Conservation (phyloP, 1,139 yeast genomes). For the Zhuliangozyma parablackwelliae region DNA sequence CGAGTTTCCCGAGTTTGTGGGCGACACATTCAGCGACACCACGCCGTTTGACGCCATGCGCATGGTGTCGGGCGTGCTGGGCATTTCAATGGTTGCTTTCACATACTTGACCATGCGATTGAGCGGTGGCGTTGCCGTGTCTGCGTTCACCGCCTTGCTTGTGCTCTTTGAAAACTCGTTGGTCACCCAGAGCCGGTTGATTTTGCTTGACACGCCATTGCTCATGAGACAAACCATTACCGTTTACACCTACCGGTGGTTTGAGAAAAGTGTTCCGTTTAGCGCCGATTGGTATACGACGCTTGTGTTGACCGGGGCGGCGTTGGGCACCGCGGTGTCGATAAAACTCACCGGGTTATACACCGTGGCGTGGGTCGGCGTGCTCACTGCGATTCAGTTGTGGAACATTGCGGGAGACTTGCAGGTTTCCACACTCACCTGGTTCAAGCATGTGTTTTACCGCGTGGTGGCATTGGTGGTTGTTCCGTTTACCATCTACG, state of each 20-base stretch:
- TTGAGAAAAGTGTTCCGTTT: slow-evolving; percentile 33
- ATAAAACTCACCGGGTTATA: slow-evolving; percentile 53
- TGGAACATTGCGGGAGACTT: slow-evolving; percentile 63
- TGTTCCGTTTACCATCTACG: slow-evolving; percentile 50
- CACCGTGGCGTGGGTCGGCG: slow-evolving; percentile 48
- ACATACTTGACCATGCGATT: slow-evolving; percentile 48
- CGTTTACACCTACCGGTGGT: slow-evolving; percentile 30
- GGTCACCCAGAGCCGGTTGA: slow-evolving; percentile 44
- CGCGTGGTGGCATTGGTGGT: slow-evolving; percentile 34
- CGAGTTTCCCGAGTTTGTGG: slow-evolving; percentile 26
- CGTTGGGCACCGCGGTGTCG: slow-evolving; percentile 50
- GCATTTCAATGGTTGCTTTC: slow-evolving; percentile 40
- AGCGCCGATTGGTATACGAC: slow-evolving; percentile 41
- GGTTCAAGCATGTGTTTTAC: slow-evolving; percentile 27
- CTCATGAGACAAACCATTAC: slow-evolving; percentile 43
- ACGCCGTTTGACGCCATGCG: slow-evolving; percentile 37
- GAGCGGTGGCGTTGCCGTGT: slow-evolving; percentile 37
- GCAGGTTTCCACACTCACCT: slow-evolving; percentile 24
- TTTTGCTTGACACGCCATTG: slow-evolving; percentile 50
- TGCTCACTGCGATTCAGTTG: slow-evolving; percentile 36
- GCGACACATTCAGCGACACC: slow-evolving; percentile 24
- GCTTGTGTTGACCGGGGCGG: slow-evolving; percentile 42
- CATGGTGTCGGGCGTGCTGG: slow-evolving; percentile 31
- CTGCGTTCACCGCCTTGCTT: slow-evolving; percentile 42
- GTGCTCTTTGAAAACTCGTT: slow-evolving; percentile 53